These are phyloP conservation scores for Tolypocladium ovalisporum DNA, from an alignment of 2,329 filamentous ascomycete species.

Conservation along the genomic window DNA sequence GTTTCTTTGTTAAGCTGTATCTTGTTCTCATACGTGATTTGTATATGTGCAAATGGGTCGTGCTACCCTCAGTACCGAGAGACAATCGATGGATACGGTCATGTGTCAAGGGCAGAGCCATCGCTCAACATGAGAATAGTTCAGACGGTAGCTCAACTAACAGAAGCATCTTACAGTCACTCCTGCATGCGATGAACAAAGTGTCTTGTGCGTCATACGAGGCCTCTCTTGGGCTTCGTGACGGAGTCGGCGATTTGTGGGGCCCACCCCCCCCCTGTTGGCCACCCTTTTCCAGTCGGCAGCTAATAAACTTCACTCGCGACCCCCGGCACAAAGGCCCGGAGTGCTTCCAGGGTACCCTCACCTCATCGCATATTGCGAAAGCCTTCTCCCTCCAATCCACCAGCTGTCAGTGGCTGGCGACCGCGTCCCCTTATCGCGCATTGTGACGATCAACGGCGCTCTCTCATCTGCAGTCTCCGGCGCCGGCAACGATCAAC, in stretches of 20 bases:
- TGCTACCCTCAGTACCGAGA: not conserved
- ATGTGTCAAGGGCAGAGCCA: not conserved
- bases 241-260: conserved; percentile 5
- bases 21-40: no score
- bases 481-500: not conserved
- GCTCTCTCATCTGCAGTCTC: not conserved
- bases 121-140: not conserved
- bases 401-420: not conserved
- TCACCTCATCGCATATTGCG: not conserved
- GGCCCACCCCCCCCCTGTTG: conserved; percentile 4
- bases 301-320: not conserved
- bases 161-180: not conserved
- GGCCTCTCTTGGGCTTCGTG: not conserved
- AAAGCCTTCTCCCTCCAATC: not conserved
- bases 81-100: not conserved
- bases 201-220: not conserved
- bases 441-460: not conserved
- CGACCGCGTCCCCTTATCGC: not conserved
- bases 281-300: not conserved
- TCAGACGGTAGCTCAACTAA: not conserved
- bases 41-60: not conserved
- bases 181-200: not conserved
- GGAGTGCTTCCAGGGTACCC: not conserved
- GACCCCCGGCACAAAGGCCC: not conserved
- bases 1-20: not conserved